phyloP scores from a whole-genome alignment of 441 rosid genomes.

The Dalechampia spathulata region DNA sequence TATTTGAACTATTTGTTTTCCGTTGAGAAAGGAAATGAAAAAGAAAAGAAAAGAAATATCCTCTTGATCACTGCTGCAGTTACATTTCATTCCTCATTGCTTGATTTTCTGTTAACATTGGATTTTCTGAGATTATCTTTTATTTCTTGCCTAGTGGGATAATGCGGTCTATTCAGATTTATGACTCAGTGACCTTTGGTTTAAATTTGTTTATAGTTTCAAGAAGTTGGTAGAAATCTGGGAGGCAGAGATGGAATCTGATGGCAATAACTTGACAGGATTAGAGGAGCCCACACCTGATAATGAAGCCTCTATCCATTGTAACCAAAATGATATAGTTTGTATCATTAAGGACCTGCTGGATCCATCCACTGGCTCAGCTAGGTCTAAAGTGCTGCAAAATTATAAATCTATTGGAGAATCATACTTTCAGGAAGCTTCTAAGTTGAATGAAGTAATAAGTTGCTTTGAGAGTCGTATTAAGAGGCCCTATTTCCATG shows the following conservation, averaged over 20 bases:
- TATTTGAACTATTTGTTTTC: no score
- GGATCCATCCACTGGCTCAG: slow-evolving; percentile 47
- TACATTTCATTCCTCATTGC: not conserved
- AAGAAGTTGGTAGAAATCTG: slow-evolving; percentile 55
- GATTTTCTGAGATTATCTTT: slow-evolving; percentile 8
- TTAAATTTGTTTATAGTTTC: slow-evolving; percentile 45
- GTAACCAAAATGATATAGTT: slow-evolving; percentile 41
- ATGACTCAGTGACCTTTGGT: slow-evolving; percentile 3
- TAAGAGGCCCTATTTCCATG: slow-evolving; percentile 74
- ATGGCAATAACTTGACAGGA: slow-evolving; percentile 23
- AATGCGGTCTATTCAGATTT: slow-evolving; percentile 1
- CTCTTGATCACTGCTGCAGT: not conserved
- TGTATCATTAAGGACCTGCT: slow-evolving; percentile 44
- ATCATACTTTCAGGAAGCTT: slow-evolving; percentile 42
- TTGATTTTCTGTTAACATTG: slow-evolving; percentile 3
- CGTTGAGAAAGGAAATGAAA: no score
- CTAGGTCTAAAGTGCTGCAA: slow-evolving; percentile 46
- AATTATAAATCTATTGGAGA: slow-evolving; percentile 57
- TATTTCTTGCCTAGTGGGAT: slow-evolving; percentile 2
- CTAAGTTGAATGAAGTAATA: slow-evolving; percentile 44
- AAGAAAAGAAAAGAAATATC: not conserved
- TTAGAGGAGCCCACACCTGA: slow-evolving; percentile 32
- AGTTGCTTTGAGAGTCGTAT: slow-evolving; percentile 51
- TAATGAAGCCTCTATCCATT: slow-evolving; percentile 30
- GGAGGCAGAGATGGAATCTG: slow-evolving; percentile 48